Percentiles rank a stretch among this genome's conserved stretches.
Conservation (phyloP, 2,329 filamentous ascomycete genomes). For the Aureobasidium zeae region DNA sequence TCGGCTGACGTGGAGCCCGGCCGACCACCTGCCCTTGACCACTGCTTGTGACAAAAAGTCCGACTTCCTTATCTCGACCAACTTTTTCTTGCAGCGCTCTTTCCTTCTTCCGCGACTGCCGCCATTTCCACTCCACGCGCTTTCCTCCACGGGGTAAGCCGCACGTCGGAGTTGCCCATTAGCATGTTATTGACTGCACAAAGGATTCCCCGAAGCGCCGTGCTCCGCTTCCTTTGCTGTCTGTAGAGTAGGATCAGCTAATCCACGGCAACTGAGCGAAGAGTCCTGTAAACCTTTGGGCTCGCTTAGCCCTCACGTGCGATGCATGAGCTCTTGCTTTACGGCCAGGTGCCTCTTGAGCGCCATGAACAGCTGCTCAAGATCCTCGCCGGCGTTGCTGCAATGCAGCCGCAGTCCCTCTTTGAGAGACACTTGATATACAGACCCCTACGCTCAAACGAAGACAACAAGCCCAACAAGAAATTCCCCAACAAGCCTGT, state of each 20-base stretch:
- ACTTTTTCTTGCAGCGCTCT: conserved; percentile 10
- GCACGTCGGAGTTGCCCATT: too few species aligned
- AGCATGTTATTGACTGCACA: too few species aligned
- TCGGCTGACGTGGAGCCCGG: conserved; percentile 8
- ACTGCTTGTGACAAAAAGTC: conserved; percentile 2
- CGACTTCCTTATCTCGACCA: conserved; percentile 5
- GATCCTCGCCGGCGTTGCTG: conserved; percentile 52
- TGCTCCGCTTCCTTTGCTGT: too few species aligned
- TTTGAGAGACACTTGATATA: conserved; percentile 51
- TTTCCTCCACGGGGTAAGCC: conserved; percentile 12
- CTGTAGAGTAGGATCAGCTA: too few species aligned
- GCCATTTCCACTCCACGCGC: neutral
- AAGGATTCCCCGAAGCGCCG: too few species aligned
- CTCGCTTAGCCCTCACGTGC: neutral
- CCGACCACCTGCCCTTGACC: conserved; percentile 3
- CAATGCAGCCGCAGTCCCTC: conserved; percentile 49
- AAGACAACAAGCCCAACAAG: conserved; percentile 33
- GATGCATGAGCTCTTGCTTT: conserved; percentile 57
- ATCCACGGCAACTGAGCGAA: too few species aligned
- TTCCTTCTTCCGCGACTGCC: neutral
- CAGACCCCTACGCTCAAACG: conserved; percentile 38
- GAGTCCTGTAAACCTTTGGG: neutral
- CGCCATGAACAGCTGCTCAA: conserved; percentile 53
- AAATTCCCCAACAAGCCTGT: conserved; percentile 22
- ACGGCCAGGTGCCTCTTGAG: conserved; percentile 47